phyloP scores from a whole-genome alignment of 371 early-diverging fungal species.

The Choanephora cucurbitarum region DNA sequence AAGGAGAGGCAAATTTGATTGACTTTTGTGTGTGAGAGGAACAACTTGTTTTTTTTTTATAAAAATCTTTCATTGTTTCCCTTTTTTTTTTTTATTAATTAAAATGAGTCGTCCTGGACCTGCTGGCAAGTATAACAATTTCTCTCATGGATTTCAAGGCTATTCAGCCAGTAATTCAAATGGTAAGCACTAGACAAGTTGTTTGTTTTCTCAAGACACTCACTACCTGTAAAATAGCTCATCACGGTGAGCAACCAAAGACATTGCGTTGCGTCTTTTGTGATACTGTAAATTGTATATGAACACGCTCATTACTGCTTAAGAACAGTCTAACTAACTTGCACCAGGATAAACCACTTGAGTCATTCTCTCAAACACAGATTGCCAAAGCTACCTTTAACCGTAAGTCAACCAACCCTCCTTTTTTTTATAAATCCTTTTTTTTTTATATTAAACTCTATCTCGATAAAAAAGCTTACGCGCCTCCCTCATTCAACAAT shows the following conservation, averaged over 20 bases:
- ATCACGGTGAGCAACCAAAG: background rate
- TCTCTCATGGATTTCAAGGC: conserved; percentile 3
- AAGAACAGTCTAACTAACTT: background rate
- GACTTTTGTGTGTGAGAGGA: too few species aligned
- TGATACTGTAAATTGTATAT: conserved; percentile 9
- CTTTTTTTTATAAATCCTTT: conserved; percentile 3
- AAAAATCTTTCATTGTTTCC: too few species aligned
- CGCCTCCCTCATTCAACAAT: conserved; percentile 39
- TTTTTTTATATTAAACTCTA: background rate
- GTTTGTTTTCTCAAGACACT: too few species aligned
- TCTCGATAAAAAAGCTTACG: conserved; percentile 38
- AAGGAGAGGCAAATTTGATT: too few species aligned
- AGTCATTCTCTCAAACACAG: conserved; percentile 24
- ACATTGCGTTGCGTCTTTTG: conserved; percentile 28
- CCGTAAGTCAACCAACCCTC: conserved; percentile 20
- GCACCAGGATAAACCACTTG: conserved; percentile 29
- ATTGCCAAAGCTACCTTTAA: conserved; percentile 24
- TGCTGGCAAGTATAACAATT: conserved; percentile 20
- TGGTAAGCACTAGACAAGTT: background rate
- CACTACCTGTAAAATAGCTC: too few species aligned
- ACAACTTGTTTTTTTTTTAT: background rate
- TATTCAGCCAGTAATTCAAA: conserved; percentile 19
- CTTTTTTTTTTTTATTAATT: conserved; percentile 3
- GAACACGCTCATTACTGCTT: background rate
- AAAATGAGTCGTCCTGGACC: conserved; percentile 19